Conservation (phyloP, 495 filamentous ascomycete species). For the Penicillium manginii region DNA sequence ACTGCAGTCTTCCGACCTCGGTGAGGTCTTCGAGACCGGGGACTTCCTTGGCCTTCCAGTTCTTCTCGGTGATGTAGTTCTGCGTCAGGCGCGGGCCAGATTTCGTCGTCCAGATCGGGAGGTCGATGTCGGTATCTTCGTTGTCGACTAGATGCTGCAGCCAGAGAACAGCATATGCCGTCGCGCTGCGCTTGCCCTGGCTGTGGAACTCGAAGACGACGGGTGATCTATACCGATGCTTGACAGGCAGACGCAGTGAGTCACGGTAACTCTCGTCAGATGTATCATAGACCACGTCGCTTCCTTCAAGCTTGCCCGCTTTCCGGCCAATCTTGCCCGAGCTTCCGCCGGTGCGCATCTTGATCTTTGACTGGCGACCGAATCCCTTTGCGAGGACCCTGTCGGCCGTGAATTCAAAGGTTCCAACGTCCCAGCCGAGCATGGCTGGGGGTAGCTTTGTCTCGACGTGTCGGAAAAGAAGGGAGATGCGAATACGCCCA, state of each 20-base stretch:
- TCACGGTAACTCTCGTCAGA: constrained; percentile 56
- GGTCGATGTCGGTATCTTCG: constrained; percentile 71
- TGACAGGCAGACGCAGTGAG: constrained; percentile 78
- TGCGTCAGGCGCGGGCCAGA: constrained; percentile 75
- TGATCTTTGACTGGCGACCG: constrained; percentile 63
- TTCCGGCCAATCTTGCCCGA: constrained; percentile 66
- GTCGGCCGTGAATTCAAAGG: constrained; percentile 80
- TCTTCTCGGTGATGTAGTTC: constrained; percentile 84
- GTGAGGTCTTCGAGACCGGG: constrained; percentile 71
- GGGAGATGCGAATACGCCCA: constrained; percentile 84
- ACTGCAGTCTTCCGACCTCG: constrained; percentile 79
- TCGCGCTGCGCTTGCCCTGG: constrained; percentile 65
- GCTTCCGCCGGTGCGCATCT: constrained; percentile 83
- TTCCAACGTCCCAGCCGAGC: constrained; percentile 91
- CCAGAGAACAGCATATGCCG: constrained; percentile 82
- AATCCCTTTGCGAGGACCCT: constrained; percentile 64
- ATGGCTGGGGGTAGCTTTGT: constrained; percentile 77
- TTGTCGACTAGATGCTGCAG: constrained; percentile 82
- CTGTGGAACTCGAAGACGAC: constrained; percentile 84
- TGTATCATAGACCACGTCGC: constrained; percentile 70
- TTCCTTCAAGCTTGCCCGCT: constrained; percentile 61
- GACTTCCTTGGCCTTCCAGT: constrained; percentile 57
- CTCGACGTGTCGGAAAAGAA: constrained; percentile 86
- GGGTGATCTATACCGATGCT: constrained; percentile 84
- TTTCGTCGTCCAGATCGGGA: constrained; percentile 85